Percentiles rank a stretch among this genome's conserved stretches.
Evolutionary conservation across 2,329 filamentous ascomycete genomes (phyloP).

Genomic region (Xylaria sp.): DNA sequence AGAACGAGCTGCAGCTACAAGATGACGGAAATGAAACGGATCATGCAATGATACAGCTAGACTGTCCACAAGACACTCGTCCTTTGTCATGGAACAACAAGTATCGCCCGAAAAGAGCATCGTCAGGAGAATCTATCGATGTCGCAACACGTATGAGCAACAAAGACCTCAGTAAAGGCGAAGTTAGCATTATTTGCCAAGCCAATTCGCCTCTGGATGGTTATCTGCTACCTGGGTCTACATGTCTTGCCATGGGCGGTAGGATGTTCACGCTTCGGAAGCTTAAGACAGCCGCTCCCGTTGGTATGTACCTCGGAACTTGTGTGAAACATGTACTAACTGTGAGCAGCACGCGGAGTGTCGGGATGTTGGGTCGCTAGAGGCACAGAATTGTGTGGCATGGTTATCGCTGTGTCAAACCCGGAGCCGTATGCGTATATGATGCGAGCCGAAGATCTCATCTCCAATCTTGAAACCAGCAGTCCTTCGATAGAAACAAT

Average conservation of each 20-base stretch:
- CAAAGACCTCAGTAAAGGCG: constrained; percentile 22
- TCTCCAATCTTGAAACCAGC: constrained; percentile 23
- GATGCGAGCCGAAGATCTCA: constrained; percentile 28
- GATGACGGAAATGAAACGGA: background rate
- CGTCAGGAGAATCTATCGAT: background rate
- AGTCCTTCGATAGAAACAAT: constrained; percentile 29
- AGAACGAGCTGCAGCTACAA: constrained; percentile 3
- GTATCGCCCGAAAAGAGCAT: constrained; percentile 8
- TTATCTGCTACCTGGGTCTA: constrained; percentile 11
- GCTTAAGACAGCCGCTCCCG: constrained; percentile 12
- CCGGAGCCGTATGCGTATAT: constrained; percentile 28
- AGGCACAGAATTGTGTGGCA: constrained; percentile 25
- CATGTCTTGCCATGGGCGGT: constrained; percentile 19
- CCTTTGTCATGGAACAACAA: constrained; percentile 11
- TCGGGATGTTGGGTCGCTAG: constrained; percentile 23
- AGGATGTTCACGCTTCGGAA: constrained; percentile 26
- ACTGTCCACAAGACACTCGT: background rate
- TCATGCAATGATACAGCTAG: constrained; percentile 22
- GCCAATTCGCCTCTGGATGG: constrained; percentile 5
- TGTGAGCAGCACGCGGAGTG: constrained; percentile 20
- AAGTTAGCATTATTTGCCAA: constrained; percentile 20
- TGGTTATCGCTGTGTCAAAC: constrained; percentile 29
- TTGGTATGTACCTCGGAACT: constrained; percentile 22
- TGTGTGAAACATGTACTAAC: background rate
- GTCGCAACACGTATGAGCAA: constrained; percentile 17